Percentiles rank a stretch among this genome's conserved stretches.
These are phyloP conservation scores for Chaetoceros muelleri DNA, from an alignment of 108 stramenopile species.

Conservation along the genomic window DNA sequence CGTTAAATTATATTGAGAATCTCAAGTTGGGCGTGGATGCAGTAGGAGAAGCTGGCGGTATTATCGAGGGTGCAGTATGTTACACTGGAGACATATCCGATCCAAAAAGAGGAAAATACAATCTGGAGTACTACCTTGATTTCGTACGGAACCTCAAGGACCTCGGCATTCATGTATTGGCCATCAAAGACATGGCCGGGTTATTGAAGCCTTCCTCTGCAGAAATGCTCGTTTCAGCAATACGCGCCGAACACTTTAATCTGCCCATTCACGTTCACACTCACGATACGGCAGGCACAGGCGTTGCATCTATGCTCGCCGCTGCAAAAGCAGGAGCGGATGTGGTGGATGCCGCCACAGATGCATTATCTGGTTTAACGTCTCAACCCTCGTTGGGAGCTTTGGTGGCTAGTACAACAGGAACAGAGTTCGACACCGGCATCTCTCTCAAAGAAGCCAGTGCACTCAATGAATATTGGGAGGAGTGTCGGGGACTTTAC, in stretches of 20 bases:
- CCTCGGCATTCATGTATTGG: conserved; percentile 85
- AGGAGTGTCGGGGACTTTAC: conserved; percentile 76
- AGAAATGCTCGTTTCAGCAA: conserved; percentile 56
- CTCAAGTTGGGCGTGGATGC: conserved; percentile 95
- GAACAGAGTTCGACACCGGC: conserved; percentile 80
- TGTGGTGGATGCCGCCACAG: conserved; percentile 82
- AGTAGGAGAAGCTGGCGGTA: conserved; percentile 90
- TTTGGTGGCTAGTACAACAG: conserved; percentile 60
- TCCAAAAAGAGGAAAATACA: conserved; percentile 71
- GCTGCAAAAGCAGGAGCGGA: conserved; percentile 86
- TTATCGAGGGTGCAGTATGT: conserved; percentile 90
- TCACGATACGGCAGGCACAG: conserved; percentile 93
- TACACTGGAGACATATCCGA: conserved; percentile 96
- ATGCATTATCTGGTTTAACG: conserved; percentile 88
- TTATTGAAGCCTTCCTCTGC: conserved; percentile 89
- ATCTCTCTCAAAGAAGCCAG: conserved; percentile 42
- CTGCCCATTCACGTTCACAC: conserved; percentile 95
- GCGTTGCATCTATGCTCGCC: conserved; percentile 89
- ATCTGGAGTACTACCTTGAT: conserved; percentile 89
- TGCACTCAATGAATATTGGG: conserved; percentile 82
- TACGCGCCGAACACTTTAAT: conserved; percentile 83
- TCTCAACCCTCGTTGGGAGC: conserved; percentile 91
- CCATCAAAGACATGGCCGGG: conserved; percentile 98
- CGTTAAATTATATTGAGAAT: conserved; percentile 94
- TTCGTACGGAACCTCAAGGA: conserved; percentile 73